These are phyloP conservation scores for Saccharomycopsis vini DNA, from an alignment of 805 yeast genomes.

Conservation along the genomic window DNA sequence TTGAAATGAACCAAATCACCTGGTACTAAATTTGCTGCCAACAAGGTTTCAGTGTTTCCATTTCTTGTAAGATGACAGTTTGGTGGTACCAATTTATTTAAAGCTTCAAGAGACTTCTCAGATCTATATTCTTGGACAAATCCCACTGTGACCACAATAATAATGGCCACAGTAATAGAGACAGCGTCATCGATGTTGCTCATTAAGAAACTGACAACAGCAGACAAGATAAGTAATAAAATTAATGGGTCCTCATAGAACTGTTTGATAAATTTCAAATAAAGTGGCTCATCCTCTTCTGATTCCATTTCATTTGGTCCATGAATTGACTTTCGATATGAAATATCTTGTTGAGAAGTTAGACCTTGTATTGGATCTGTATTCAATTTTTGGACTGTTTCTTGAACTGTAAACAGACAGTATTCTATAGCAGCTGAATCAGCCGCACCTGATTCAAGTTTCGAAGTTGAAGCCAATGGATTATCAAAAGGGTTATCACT, in stretches of 20 bases:
- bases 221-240: constrained; percentile 80
- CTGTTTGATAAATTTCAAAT: constrained; percentile 65
- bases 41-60: constrained; percentile 66
- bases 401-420: constrained; percentile 54
- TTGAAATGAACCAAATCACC: constrained; percentile 88
- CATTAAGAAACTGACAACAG: constrained; percentile 77
- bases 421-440: constrained; percentile 53
- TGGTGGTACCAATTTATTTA: constrained; percentile 92
- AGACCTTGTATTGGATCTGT: constrained; percentile 60
- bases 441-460: constrained; percentile 22
- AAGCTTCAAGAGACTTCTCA: constrained; percentile 88
- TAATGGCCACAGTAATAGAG: constrained; percentile 84
- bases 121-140: constrained; percentile 95
- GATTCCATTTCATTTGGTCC: constrained; percentile 73
- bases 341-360: constrained; percentile 57
- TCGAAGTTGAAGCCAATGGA: constrained; percentile 20
- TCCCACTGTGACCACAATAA: constrained; percentile 93
- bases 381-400: constrained; percentile 50
- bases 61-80: constrained; percentile 85
- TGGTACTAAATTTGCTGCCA: constrained; percentile 86
- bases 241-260: constrained; percentile 91
- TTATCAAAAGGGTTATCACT: constrained; percentile 30
- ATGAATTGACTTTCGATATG: constrained; percentile 59
- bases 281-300: constrained; percentile 68
- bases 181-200: constrained; percentile 95